phyloP scores from a whole-genome alignment of 2,329 filamentous ascomycete species.

The Ascochyta koolunga region DNA sequence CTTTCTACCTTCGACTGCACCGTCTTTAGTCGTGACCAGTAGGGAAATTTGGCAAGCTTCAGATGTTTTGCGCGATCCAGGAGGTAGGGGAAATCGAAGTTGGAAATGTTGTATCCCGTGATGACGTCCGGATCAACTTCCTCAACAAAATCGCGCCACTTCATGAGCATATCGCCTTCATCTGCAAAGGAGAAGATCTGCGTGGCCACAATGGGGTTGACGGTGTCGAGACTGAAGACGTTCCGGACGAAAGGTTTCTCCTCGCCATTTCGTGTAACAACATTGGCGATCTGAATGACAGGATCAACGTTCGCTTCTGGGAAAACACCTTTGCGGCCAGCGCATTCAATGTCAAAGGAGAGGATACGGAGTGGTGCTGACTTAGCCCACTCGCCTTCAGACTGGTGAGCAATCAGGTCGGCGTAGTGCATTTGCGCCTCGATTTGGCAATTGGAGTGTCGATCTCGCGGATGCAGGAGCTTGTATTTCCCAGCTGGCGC shows the following conservation, averaged over 20 bases:
- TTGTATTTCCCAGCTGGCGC: conserved; percentile 75
- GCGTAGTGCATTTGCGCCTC: conserved; percentile 84
- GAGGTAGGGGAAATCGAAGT: conserved; percentile 98
- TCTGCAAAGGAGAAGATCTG: conserved; percentile 83
- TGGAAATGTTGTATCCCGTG: conserved; percentile 97
- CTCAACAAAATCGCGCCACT: conserved; percentile 88
- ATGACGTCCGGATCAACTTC: conserved; percentile 95
- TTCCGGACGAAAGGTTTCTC: conserved; percentile 95
- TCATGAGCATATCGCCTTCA: conserved; percentile 88
- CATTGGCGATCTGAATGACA: conserved; percentile 97
- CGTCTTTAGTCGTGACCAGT: conserved; percentile 80
- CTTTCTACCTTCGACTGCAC: conserved; percentile 74
- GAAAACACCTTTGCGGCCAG: conserved; percentile 95
- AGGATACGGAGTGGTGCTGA: conserved; percentile 93
- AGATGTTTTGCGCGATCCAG: conserved; percentile 86
- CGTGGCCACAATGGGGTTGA: conserved; percentile 92
- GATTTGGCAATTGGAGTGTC: conserved; percentile 94
- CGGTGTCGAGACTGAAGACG: conserved; percentile 92
- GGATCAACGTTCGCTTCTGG: conserved; percentile 90
- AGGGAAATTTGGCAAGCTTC: conserved; percentile 80
- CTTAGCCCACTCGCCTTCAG: conserved; percentile 95
- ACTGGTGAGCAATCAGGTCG: conserved; percentile 83
- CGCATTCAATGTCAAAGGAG: conserved; percentile 98
- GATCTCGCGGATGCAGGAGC: conserved; percentile 68
- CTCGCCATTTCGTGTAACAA: conserved; percentile 93